Evolutionary conservation across 1,284 basidiomycete genomes (phyloP), one percentile per base, ranked within the genome.

Genomic region (Cutaneotrichosporon dermatis): DNA sequence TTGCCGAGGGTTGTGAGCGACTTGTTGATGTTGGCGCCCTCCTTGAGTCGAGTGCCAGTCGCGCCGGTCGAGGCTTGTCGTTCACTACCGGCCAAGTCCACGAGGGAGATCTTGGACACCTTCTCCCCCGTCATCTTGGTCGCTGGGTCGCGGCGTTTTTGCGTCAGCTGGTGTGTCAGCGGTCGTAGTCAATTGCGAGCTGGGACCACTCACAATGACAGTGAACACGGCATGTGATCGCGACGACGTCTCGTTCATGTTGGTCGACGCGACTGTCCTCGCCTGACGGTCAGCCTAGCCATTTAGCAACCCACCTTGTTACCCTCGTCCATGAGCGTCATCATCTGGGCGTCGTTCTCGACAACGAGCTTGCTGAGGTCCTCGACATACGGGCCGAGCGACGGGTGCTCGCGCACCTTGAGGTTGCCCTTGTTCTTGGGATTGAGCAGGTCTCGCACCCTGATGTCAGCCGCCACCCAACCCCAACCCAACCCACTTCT

Each of bases 221-320:
- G 94, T 98, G 76, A 99, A 99, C 40, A 99, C 93, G 4, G 93
- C 92, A 80, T 99, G 96, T 10, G 93, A 97, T 71, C 96, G 89
- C 8, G 92, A 97, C 5, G 93, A 97, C 80, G 96, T 98, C 80
- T 99, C 96, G 79, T 99, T 99, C 96, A 99, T 99, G 79, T 96
- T 92, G 25, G 96, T 99, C 16, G 96, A 95, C 9, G 96, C 96
- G 9, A 99, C 94, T 33, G 95, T 98, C 50, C 95, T 83, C 48
- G 91, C 92, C 76, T 77, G 55, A 0, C 4, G 1, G 35, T 64
- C 35, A 60, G 61, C 46, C 41, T 37, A 46, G 11, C 13, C 11
- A n/a, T 25, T 13, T 4, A 11, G 13, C 7, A 11, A n/a, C 37
- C 60, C 45, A 77, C 81, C 81, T 99, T 98, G 79, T 98, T 99